These are phyloP conservation scores for Fusarium sp. DNA, from an alignment of 2,329 filamentous ascomycete species.

Conservation along the genomic window DNA sequence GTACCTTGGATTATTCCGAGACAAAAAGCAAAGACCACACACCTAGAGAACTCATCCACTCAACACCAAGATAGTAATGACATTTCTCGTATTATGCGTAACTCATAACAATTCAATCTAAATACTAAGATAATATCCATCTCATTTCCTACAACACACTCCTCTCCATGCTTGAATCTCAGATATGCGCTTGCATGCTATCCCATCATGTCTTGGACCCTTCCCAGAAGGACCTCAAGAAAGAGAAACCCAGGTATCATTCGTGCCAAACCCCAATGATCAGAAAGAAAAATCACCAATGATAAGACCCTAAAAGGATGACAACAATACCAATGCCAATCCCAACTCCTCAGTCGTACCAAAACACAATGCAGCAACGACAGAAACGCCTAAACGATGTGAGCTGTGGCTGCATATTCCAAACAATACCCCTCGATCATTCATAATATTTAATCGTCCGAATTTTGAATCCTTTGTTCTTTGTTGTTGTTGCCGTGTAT, in stretches of 20 bases:
- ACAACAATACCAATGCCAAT: constrained; percentile 34
- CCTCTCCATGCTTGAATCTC: constrained; percentile 17
- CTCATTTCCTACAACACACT: constrained; percentile 19
- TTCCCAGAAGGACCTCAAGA: constrained; percentile 46
- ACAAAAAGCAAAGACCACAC: background rate
- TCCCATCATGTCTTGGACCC: constrained; percentile 41
- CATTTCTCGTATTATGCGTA: constrained; percentile 38
- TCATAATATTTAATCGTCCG: background rate
- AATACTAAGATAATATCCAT: constrained; percentile 27
- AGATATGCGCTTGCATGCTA: constrained; percentile 30
- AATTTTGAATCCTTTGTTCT: background rate
- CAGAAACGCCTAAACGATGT: constrained; percentile 49
- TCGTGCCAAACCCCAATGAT: constrained; percentile 37
- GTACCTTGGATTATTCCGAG: background rate
- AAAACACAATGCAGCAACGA: constrained; percentile 45
- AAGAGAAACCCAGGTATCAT: constrained; percentile 45
- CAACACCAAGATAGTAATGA: constrained; percentile 24
- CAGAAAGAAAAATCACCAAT: constrained; percentile 32
- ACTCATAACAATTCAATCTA: constrained; percentile 49
- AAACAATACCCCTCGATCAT: constrained; percentile 13
- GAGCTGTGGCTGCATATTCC: constrained; percentile 37
- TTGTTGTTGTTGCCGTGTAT: background rate
- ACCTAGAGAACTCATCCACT: constrained; percentile 8
- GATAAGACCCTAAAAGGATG: constrained; percentile 36
- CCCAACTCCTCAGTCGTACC: constrained; percentile 47